Evolutionary conservation across 129 eudicot genomes (phyloP).

Genomic region (Solidago caesia): DNA sequence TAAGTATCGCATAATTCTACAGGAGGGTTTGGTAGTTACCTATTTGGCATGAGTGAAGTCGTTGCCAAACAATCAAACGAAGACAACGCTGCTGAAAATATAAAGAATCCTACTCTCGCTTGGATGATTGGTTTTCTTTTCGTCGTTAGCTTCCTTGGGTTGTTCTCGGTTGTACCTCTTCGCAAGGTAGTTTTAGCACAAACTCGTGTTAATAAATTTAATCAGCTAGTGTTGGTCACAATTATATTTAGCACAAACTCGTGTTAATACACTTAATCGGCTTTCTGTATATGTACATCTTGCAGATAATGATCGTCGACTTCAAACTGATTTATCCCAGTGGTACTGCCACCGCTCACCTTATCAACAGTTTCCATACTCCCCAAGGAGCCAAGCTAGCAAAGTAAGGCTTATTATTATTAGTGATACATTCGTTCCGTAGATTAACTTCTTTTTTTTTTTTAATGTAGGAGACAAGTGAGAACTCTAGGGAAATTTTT

Average conservation of each 20-base stretch:
- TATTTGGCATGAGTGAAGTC: constrained; percentile 88
- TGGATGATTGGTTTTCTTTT: constrained; percentile 96
- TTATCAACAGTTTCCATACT: constrained; percentile 98
- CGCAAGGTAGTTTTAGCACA: constrained; percentile 55
- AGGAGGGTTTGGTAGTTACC: constrained; percentile 98
- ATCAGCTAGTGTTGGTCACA: no score
- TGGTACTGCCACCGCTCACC: constrained; percentile 98
- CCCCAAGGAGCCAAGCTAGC: constrained; percentile 95
- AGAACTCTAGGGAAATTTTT: constrained; percentile 83
- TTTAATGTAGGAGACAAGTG: constrained; percentile 76
- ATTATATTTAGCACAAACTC: not conserved
- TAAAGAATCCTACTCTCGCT: constrained; percentile 62
- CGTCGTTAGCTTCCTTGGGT: constrained; percentile 93
- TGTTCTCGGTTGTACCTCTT: constrained; percentile 88
- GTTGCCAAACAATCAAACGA: constrained; percentile 73
- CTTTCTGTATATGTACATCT: not conserved
- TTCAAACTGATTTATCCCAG: constrained; percentile 94
- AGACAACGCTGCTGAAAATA: constrained; percentile 41
- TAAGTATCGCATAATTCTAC: constrained; percentile 19
- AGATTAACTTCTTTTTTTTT: not conserved
- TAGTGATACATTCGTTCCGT: not conserved
- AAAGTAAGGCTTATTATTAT: constrained; percentile 49
- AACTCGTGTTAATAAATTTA: no score
- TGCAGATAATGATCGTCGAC: constrained; percentile 91
- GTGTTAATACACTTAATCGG: not conserved